Base-by-base conservation (phyloP, 257 asterid species). In the Fraxinus cuspidata region DNA sequence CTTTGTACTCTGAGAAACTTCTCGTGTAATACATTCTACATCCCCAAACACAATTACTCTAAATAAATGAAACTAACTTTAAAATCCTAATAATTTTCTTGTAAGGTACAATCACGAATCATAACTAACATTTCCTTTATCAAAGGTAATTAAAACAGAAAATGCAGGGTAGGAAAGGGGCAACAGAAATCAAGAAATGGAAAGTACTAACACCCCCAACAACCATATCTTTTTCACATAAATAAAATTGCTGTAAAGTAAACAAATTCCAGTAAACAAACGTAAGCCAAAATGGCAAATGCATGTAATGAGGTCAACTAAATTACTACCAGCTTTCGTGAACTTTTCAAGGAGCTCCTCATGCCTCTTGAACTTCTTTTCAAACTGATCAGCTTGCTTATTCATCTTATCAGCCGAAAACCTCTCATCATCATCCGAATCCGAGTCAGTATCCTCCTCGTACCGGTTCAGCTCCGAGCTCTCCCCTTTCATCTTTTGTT, bases 401-500 rank as follows among this genome's bases (percentile, higher is more conserved):
- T 81, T 70, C 72, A 69, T 23, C n/a, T 83, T 86, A 1, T 90
- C 93, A 51, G 69, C 25, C n/a, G 90, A 75, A 75, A 67, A 79
- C 53, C 87, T 76, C 65, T 84, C 92, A 8, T 90, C 98, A 5
- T 85, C 92, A 13, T 94, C 99, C 0, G 93, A 81, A 35, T 92
- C 98, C 2, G 98, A 92, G 72, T 94, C 98, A 16, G 89, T 90
- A 12, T 74, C 71, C 86, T 90, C 97, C 85, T 90, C 97, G 35
- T 81, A 82, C 49, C 70, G 42, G 53, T 84, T 83, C 80, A 83
- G 32, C 10, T 77, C 53, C 11, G 71, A 29, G 16, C 80, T 67
- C 2, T 78, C 87, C 21, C 82, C 87, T 70, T 86, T 87, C 6
- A 73, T 67, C 72, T 84, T 85, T 88, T 78, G 83, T 84, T 71